Percentiles rank a stretch among this genome's conserved stretches.
These are phyloP conservation scores for Podaxis carcinomalis DNA, from an alignment of 768 basidiomycete genomes.

Conservation along the genomic window DNA sequence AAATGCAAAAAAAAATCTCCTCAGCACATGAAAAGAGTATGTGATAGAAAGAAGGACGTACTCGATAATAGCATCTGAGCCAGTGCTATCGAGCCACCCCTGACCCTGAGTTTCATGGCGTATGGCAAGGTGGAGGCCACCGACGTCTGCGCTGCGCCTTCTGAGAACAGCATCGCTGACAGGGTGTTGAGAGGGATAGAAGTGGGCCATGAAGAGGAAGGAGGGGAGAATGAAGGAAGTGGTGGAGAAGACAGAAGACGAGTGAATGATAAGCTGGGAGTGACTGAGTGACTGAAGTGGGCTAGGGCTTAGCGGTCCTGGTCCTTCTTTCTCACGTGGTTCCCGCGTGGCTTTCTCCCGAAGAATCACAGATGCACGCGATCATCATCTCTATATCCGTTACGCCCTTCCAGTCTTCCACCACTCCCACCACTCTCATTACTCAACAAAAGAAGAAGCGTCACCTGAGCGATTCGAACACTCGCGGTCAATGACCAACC, in stretches of 20 bases:
- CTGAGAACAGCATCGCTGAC: conserved; percentile 10
- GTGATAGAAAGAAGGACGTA: conserved; percentile 28
- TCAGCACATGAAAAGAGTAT: neutral
- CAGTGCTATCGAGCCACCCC: conserved; percentile 61
- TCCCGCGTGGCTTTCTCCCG: conserved; percentile 34
- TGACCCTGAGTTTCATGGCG: conserved; percentile 56
- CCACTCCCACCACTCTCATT: neutral
- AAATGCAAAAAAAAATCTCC: conserved; percentile 1
- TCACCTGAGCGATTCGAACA: conserved; percentile 33
- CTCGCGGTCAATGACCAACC: conserved; percentile 27
- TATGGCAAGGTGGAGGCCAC: conserved; percentile 81
- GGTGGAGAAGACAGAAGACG: conserved; percentile 16
- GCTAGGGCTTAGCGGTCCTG: neutral
- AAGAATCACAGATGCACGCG: neutral
- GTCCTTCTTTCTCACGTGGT: conserved; percentile 37
- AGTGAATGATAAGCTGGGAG: conserved; percentile 13
- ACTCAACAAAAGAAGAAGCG: conserved; percentile 15
- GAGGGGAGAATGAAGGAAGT: conserved; percentile 9
- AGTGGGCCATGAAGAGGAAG: conserved; percentile 2
- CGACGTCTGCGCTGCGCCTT: conserved; percentile 82
- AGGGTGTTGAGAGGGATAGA: neutral
- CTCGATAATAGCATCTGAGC: conserved; percentile 30
- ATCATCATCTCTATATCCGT: no score
- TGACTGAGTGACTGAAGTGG: neutral
- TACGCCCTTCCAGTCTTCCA: no score